Base-by-base conservation (phyloP, 2,329 filamentous ascomycete species). In the Aureobasidium sp. region DNA sequence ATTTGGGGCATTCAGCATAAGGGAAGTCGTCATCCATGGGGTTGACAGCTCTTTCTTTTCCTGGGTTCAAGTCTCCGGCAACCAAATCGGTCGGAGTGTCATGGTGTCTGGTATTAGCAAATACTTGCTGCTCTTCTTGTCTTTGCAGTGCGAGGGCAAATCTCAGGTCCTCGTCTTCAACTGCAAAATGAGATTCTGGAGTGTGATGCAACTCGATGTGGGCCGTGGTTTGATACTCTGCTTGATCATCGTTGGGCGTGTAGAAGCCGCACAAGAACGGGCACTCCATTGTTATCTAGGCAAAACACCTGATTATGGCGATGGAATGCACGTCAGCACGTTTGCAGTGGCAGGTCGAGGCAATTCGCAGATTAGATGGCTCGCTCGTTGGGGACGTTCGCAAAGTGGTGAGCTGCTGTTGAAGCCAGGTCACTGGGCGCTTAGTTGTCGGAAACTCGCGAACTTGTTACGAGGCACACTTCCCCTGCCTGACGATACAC, bases 1-100 rank as follows among this genome's bases (percentile, higher is more conserved):
- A 79, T 47, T 74, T 71, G 9, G 75, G 74, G 65, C 77, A 79
- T 61, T 69, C 69, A 33, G 73, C 71, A 64, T 67, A 73, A 17
- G 45, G 51, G 23, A 58, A 51, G 13, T 61, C 60, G 35, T 49
- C 50, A 17, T 57, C 42, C 9, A 11, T 13, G 10, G 42, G 4
- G 17, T 46, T 29, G 37, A 51, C 37, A 11, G 23, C 21, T 49
- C 59, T 17, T 50, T 53, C 42, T 25, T 37, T 40, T 23, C 15
- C 8, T 27, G 7, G 27, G 7, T 27, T 17, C 2, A n/a, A 10
- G 19, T 25, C 37, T 25, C 35, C 19, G 11, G n/a, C 21, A n/a
- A 19, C 13, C 5, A 1, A n/a, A 15, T 31, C 3, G 3, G 45
- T 29, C 8, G 25, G 21, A 15, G 9, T 15, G 15, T 19, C n/a